Conservation (phyloP, 1,139 yeast species). For the Kurtzmaniella quercitrusa region DNA sequence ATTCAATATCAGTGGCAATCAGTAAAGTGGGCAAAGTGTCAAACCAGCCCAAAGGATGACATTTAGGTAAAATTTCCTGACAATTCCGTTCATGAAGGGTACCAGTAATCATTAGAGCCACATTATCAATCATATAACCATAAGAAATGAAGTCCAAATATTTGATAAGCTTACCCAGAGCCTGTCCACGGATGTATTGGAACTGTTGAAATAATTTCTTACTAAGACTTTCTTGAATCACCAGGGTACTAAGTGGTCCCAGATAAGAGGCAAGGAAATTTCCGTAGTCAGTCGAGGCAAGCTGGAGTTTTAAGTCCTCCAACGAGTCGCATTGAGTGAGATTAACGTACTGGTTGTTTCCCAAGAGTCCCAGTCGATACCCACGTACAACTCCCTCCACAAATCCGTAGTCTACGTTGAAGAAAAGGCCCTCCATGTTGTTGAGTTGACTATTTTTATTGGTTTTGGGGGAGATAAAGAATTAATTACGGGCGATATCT, state of each 20-base stretch:
- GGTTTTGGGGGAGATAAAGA: not conserved
- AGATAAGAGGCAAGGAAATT: conserved; percentile 81
- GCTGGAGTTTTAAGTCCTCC: conserved; percentile 89
- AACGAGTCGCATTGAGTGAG: conserved; percentile 93
- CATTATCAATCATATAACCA: conserved; percentile 98
- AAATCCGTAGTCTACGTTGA: conserved; percentile 85
- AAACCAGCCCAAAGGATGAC: conserved; percentile 98
- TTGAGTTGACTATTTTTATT: not conserved
- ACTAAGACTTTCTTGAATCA: conserved; percentile 75
- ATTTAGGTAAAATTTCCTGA: conserved; percentile 77
- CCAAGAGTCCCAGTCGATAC: conserved; percentile 78
- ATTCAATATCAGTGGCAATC: conserved; percentile 90
- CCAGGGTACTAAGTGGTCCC: conserved; percentile 75
- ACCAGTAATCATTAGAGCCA: conserved; percentile 92
- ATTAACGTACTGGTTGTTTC: conserved; percentile 77
- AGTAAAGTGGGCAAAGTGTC: conserved; percentile 94
- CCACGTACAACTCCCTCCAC: conserved; percentile 95
- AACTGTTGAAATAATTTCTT: conserved; percentile 78
- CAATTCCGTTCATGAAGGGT: conserved; percentile 93
- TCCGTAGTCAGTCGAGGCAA: conserved; percentile 94
- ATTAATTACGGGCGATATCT: not conserved
- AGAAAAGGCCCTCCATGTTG: conserved; percentile 78
- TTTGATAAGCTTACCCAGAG: conserved; percentile 72
- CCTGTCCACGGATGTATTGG: conserved; percentile 77
- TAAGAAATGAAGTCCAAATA: conserved; percentile 90